Evolutionary conservation across 192 early-diverging fungal species (phyloP), one percentile per base, ranked within the genome.

Genomic region (Umbelopsis ramanniana): DNA sequence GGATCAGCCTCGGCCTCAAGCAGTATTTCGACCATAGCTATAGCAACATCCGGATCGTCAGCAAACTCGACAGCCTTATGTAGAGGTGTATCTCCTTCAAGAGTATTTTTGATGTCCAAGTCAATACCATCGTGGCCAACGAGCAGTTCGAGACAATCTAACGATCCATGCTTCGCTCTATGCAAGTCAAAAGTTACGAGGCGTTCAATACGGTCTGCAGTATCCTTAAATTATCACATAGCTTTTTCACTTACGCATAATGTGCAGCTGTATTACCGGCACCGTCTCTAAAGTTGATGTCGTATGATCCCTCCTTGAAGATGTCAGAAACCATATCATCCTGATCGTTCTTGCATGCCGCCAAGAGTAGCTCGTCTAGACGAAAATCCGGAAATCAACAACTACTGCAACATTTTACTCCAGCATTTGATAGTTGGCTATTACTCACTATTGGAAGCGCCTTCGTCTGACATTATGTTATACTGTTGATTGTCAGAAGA

Each of bases 321-420:
- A 93, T 77, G 63, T 87, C 79, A 26, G 84, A 78, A 35, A 93
- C 80, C 76, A 90, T 74, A 53, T 89, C 88, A 43, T 89, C 83
- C 50, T 91, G 88, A 80, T 92, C 90, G 66, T 89, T 82, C 77
- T 86, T 86, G 76, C 90, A 91, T 38, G 92, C 92, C 12, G 88
- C 86, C 63, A 91, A 76, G 47, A 93, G 79, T 63, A 87, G 84
- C 69, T 91, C 89, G 75, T 91, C 89, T 93, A 72, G 24, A 67
- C 35, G n/a, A 35, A 29, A 47, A 21, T 37, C 17, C 15, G 55
- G 17, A 43, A 43, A 11, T 43, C 40, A 43, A 5, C 40, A 43
- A 11, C 11, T 43, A 43, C 40, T 43, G 1, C 40, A 7, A 43
- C 11, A 43, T 4, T 43, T 43, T 11, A n/a, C n/a, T 5, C 11